Conservation (phyloP, 1,284 basidiomycete genomes). For the Boletus smithii region DNA sequence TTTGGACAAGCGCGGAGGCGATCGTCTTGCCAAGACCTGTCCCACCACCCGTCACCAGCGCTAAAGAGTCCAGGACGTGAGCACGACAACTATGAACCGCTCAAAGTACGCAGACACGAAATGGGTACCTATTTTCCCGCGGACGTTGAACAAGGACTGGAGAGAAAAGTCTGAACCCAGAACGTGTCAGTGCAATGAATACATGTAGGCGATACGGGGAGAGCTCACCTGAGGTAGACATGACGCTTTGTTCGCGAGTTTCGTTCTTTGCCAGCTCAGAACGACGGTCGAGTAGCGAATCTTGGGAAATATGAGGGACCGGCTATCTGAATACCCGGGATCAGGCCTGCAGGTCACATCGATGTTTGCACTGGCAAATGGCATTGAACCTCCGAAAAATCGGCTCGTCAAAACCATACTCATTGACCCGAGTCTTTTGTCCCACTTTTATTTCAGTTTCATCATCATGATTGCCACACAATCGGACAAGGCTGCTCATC, state of each 20-base stretch:
- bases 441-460: no score
- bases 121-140: conserved; percentile 64
- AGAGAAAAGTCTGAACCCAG: conserved; percentile 50
- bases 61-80: conserved; percentile 36
- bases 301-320: no score
- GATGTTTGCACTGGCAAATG: no score
- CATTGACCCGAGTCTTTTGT: no score
- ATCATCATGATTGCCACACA: no score
- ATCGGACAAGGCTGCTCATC: no score
- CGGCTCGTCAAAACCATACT: no score
- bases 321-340: conserved; percentile 1
- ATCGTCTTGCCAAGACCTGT: conserved; percentile 82
- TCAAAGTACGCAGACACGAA: background rate
- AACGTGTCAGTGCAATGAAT: background rate
- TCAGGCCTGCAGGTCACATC: no score
- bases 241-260: background rate
- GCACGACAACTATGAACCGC: conserved; percentile 1
- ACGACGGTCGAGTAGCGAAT: no score
- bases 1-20: conserved; percentile 74
- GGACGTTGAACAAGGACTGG: conserved; percentile 66
- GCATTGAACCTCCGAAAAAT: no score
- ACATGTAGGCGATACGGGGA: rapidly evolving
- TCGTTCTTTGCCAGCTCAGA: background rate
- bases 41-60: conserved; percentile 77
- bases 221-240: conserved; percentile 18